These are phyloP conservation scores for Coemansia sp. DNA, from an alignment of 192 early-diverging fungal species.

Conservation along the genomic window DNA sequence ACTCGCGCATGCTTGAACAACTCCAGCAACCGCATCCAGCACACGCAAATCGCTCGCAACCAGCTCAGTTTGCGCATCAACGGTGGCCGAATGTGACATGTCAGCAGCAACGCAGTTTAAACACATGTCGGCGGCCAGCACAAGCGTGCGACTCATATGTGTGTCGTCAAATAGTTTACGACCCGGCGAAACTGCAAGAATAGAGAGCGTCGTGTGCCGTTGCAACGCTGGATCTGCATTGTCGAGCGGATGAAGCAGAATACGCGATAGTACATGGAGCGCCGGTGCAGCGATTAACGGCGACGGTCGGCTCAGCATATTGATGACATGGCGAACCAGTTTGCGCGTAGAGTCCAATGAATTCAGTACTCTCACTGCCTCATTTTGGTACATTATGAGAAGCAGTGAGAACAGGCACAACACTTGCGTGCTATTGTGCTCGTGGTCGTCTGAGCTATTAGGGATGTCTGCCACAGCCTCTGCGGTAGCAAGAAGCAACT, in stretches of 20 bases:
- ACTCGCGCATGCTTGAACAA: slow-evolving; percentile 13
- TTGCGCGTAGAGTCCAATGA: slow-evolving; percentile 8
- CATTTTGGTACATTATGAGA: slow-evolving; percentile 7
- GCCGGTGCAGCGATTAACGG: slow-evolving; percentile 35
- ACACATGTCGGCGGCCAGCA: slow-evolving; percentile 35
- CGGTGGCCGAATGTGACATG: not conserved
- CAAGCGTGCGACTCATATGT: slow-evolving; percentile 37
- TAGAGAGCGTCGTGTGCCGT: slow-evolving; percentile 7
- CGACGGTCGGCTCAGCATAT: slow-evolving; percentile 29
- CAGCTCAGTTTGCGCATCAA: no score
- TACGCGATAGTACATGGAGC: slow-evolving; percentile 28
- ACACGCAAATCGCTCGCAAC: slow-evolving; percentile 23
- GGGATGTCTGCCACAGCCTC: not conserved
- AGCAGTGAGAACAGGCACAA: slow-evolving; percentile 34
- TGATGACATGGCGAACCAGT: slow-evolving; percentile 33
- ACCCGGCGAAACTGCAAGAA: slow-evolving; percentile 21
- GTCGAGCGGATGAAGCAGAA: slow-evolving; percentile 22
- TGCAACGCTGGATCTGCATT: no score
- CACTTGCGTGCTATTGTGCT: slow-evolving; percentile 7
- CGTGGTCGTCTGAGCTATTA: not conserved
- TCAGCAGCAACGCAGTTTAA: slow-evolving; percentile 30
- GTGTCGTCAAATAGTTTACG: slow-evolving; percentile 41
- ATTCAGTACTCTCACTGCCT: slow-evolving; percentile 5
- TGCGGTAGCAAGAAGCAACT: not conserved
- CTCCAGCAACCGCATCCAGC: slow-evolving; percentile 20